phyloP scores from a whole-genome alignment of 1,139 yeast species.

The Kluyveromyces sp. region DNA sequence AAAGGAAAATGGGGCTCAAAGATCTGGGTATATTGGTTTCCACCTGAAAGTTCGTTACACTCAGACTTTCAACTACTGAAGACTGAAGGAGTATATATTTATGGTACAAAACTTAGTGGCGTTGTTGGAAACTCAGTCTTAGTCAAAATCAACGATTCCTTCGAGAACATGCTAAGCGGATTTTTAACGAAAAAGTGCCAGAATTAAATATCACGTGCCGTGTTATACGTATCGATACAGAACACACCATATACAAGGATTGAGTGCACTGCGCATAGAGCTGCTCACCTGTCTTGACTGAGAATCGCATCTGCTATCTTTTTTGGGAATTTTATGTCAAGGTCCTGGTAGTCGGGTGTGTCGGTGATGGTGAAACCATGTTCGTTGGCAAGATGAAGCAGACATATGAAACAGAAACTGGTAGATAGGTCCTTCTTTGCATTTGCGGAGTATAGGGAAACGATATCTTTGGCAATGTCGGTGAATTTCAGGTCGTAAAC shows the following conservation, averaged over 20 bases:
- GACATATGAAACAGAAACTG: slow-evolving; percentile 79
- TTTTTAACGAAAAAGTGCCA: no score
- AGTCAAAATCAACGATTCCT: neutral
- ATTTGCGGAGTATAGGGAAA: slow-evolving; percentile 46
- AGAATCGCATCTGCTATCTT: neutral
- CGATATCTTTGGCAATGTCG: slow-evolving; percentile 42
- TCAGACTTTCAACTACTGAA: neutral
- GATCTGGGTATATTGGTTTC: neutral
- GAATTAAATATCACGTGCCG: neutral
- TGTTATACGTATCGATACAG: no score
- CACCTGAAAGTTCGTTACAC: neutral
- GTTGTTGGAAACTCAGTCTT: neutral
- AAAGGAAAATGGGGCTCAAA: neutral
- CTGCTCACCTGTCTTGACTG: neutral
- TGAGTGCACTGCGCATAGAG: no score
- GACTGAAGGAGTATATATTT: no score
- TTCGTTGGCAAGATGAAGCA: slow-evolving; percentile 83
- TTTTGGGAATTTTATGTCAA: slow-evolving; percentile 24
- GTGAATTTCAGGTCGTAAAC: slow-evolving; percentile 28
- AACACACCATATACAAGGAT: no score
- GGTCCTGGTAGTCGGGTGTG: slow-evolving; percentile 50
- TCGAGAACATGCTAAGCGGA: no score
- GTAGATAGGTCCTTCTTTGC: slow-evolving; percentile 66
- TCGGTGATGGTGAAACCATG: slow-evolving; percentile 64
- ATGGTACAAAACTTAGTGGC: no score